Evolutionary conservation across 208 protist species (phyloP).

Genomic region (Leishmania amazonensis): DNA sequence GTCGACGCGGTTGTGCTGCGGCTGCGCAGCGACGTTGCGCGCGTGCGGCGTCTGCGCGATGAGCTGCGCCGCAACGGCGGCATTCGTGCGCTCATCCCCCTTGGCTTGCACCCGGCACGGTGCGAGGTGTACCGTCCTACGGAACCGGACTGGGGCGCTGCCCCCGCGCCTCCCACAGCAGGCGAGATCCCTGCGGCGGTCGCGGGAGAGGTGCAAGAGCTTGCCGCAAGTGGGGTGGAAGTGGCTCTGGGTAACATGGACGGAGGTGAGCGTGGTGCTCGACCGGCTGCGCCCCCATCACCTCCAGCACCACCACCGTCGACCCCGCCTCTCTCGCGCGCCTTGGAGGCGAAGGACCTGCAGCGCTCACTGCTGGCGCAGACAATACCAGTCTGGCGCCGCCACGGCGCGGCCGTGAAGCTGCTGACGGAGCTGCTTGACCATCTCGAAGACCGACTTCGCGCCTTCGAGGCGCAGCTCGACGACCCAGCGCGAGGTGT

Average conservation of each 20-base stretch:
- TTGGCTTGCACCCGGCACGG: not conserved
- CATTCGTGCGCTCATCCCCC: not conserved
- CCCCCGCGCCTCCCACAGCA: not conserved
- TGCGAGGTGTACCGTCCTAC: conserved; percentile 26
- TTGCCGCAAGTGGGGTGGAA: not conserved
- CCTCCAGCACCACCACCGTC: not conserved
- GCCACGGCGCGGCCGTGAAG: conserved; percentile 38
- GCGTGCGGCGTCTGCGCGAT: conserved; percentile 20
- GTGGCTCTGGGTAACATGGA: not conserved
- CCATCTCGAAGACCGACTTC: conserved; percentile 33
- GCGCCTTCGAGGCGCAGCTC: conserved; percentile 32
- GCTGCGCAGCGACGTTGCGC: conserved; percentile 28
- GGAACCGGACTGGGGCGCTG: not conserved
- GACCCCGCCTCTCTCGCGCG: conserved; percentile 14
- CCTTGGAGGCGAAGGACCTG: conserved; percentile 31
- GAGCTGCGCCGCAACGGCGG: not conserved
- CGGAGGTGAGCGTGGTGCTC: not conserved
- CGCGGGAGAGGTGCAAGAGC: not conserved
- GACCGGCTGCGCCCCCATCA: not conserved
- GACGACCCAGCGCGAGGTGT: conserved; percentile 15
- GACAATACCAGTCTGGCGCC: conserved; percentile 55
- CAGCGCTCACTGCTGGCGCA: conserved; percentile 39
- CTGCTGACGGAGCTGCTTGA: conserved; percentile 38
- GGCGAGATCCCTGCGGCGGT: not conserved
- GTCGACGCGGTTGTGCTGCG: conserved; percentile 32